A percentile compares a stretch with the other conserved stretches of the same genome.
Conservation (phyloP, 345 rosid genomes). For the Eucalyptus curtisii region DNA sequence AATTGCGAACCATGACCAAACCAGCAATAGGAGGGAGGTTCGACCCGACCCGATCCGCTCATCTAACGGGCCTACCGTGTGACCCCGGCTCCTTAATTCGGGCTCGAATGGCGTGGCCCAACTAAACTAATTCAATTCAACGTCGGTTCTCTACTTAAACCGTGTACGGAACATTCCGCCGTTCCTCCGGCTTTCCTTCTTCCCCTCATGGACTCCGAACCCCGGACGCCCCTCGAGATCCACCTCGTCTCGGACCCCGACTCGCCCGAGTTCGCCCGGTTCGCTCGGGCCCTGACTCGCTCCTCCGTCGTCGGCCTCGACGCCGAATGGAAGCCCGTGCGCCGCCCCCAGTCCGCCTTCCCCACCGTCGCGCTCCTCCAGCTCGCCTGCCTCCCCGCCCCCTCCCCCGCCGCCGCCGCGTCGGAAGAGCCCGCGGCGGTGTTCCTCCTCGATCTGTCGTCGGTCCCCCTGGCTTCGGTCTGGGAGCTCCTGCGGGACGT, state of each 20-base stretch:
- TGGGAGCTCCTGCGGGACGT: slow-evolving; percentile 54
- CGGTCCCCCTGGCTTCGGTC: slow-evolving; percentile 37
- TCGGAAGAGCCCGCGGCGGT: slow-evolving; percentile 29
- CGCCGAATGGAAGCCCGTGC: slow-evolving; percentile 82
- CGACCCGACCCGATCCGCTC: accelerated
- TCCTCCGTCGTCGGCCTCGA: slow-evolving; percentile 65
- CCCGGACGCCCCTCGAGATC: slow-evolving; percentile 7
- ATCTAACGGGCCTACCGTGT: not conserved
- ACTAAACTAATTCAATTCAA: not conserved
- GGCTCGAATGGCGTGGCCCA: not conserved
- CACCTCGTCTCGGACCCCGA: slow-evolving; percentile 41
- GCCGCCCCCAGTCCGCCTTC: slow-evolving; percentile 20
- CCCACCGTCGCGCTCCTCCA: slow-evolving; percentile 76
- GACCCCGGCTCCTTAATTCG: not conserved
- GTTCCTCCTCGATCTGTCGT: slow-evolving; percentile 57
- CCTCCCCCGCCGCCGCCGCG: not conserved
- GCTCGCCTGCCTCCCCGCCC: slow-evolving; percentile 50
- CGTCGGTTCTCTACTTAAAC: not conserved
- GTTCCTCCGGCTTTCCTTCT: not conserved
- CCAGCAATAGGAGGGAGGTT: not conserved
- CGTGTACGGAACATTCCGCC: not conserved
- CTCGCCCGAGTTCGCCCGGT: slow-evolving; percentile 61
- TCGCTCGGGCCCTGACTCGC: slow-evolving; percentile 37
- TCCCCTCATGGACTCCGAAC: not conserved
- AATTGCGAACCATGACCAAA: not conserved